Conservation (phyloP, 2,329 filamentous ascomycete species). For the Neofusicoccum sp. region DNA sequence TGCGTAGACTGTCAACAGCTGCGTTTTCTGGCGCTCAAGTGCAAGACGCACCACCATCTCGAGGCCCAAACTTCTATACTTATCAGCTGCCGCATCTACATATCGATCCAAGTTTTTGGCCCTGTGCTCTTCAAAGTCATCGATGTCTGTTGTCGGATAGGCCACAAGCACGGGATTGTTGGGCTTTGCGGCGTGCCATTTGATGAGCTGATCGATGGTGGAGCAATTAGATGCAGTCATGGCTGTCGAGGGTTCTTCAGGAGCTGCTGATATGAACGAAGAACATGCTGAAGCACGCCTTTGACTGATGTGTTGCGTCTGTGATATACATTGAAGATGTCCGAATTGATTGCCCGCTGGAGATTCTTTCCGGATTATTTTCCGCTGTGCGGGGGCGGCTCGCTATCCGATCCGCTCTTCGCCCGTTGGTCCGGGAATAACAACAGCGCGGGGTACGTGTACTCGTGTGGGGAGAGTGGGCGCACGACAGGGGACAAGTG, state of each 20-base stretch:
- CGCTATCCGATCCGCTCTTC: background rate
- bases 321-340: no score
- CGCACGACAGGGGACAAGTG: background rate
- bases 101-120: conserved; percentile 26
- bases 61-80: conserved; percentile 24
- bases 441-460: background rate
- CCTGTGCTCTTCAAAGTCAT: conserved; percentile 30
- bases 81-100: conserved; percentile 26
- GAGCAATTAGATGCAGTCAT: background rate
- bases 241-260: background rate
- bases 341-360: no score
- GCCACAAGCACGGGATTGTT: conserved; percentile 24
- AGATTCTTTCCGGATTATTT: conserved; percentile 3
- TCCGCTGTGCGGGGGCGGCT: background rate
- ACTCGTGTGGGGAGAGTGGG: background rate
- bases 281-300: no score
- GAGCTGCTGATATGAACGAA: background rate
- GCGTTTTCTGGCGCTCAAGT: no score
- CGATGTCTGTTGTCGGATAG: conserved; percentile 25
- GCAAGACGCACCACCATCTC: conserved; percentile 22
- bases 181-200: conserved; percentile 24
- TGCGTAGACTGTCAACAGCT: background rate
- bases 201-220: conserved; percentile 29
- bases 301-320: background rate
- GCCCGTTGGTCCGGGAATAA: background rate